Percentiles rank a stretch among this genome's conserved stretches.
Evolutionary conservation across 2,329 filamentous ascomycete species (phyloP).

Genomic region (Acrocalymma vagum): DNA sequence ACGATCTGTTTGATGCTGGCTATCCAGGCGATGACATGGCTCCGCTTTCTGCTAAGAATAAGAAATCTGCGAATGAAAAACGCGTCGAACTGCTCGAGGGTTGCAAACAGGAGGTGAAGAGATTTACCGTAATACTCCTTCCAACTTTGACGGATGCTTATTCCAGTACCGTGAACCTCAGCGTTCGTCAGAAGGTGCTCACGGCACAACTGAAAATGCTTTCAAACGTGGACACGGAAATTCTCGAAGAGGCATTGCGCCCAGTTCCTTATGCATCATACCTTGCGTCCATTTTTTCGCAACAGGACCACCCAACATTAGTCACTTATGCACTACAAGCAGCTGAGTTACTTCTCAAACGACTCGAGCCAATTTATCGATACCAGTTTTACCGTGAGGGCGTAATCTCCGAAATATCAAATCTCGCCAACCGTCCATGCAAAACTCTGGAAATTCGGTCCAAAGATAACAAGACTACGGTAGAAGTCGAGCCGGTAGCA

Average conservation of each 20-base stretch:
- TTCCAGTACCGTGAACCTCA: slow-evolving; percentile 95
- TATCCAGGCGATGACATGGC: slow-evolving; percentile 57
- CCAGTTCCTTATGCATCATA: slow-evolving; percentile 96
- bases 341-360: slow-evolving; percentile 83
- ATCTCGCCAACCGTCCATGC: slow-evolving; percentile 68
- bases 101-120: slow-evolving; percentile 87
- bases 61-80: slow-evolving; percentile 76
- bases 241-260: slow-evolving; percentile 85
- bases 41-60: slow-evolving; percentile 52
- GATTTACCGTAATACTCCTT: slow-evolving; percentile 91
- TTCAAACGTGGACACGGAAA: slow-evolving; percentile 85
- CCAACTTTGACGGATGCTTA: slow-evolving; percentile 96
- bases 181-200: slow-evolving; percentile 92
- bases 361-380: slow-evolving; percentile 86
- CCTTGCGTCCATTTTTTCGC: slow-evolving; percentile 91
- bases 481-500: slow-evolving; percentile 32
- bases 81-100: slow-evolving; percentile 80
- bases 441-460: slow-evolving; percentile 38
- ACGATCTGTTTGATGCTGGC: slow-evolving; percentile 59
- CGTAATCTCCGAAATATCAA: slow-evolving; percentile 89
- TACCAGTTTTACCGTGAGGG: slow-evolving; percentile 98
- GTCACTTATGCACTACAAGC: slow-evolving; percentile 90
- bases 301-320: slow-evolving; percentile 88
- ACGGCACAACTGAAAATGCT: slow-evolving; percentile 98
- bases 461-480: slow-evolving; percentile 33